These are phyloP conservation scores for Lenwebbia sp. DNA, from an alignment of 345 rosid genomes.

Conservation along the genomic window DNA sequence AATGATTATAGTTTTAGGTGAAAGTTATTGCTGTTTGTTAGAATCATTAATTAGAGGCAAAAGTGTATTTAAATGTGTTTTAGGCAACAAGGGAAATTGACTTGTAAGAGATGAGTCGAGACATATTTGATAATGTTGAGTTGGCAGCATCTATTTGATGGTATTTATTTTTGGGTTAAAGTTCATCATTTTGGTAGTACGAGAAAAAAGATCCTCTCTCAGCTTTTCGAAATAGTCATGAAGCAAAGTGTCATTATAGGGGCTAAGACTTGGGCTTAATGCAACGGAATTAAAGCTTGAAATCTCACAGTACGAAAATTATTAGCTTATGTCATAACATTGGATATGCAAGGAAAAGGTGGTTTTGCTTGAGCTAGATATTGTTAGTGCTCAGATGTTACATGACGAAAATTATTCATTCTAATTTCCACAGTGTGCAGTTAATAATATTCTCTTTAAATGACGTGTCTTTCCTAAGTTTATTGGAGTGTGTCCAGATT, in stretches of 20 bases:
- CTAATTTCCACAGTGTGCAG: not conserved
- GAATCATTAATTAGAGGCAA: not conserved
- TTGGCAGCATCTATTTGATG: not conserved
- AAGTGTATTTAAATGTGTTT: not conserved
- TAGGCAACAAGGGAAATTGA: not conserved
- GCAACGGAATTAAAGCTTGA: not conserved
- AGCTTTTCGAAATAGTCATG: not conserved
- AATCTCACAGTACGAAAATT: not conserved
- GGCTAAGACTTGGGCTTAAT: not conserved
- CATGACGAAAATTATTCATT: not conserved
- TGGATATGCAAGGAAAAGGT: not conserved
- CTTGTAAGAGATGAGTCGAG: not conserved
- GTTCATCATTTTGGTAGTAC: too few species aligned
- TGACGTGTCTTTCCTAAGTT: not conserved
- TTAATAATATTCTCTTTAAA: not conserved
- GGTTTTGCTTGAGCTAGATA: not conserved
- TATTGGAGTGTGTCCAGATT: not conserved
- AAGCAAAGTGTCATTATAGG: not conserved
- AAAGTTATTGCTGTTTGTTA: not conserved
- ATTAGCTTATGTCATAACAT: not conserved
- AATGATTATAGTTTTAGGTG: not conserved
- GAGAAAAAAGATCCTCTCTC: too few species aligned
- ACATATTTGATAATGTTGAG: not conserved
- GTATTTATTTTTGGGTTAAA: not conserved
- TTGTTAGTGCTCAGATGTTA: not conserved